Evolutionary conservation across 495 filamentous ascomycete species (phyloP).

Genomic region (Chaetomium tenue): DNA sequence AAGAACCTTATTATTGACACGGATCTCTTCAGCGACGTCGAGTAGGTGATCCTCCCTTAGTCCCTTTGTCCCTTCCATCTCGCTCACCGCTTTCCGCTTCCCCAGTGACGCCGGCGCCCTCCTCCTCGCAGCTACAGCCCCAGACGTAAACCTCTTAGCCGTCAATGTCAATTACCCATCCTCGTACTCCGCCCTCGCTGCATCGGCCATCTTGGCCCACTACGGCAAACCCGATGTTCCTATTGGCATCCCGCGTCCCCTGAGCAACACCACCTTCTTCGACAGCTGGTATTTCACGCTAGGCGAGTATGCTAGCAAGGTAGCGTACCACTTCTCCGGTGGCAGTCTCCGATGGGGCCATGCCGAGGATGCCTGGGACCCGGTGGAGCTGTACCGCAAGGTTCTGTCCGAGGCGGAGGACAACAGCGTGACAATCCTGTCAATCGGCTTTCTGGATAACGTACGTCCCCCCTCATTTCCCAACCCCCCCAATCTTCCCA

Average conservation of each 20-base stretch:
- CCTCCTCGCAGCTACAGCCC: slow-evolving; percentile 37
- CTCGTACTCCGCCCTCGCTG: slow-evolving; percentile 43
- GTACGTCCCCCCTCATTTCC: slow-evolving; percentile 17
- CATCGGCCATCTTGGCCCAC: slow-evolving; percentile 44
- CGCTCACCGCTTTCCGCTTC: background rate
- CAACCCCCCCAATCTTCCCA: too few species aligned
- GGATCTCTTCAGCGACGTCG: slow-evolving; percentile 47
- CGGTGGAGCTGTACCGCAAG: slow-evolving; percentile 46
- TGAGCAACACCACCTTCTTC: slow-evolving; percentile 46
- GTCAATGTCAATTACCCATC: slow-evolving; percentile 48
- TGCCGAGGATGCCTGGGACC: slow-evolving; percentile 43
- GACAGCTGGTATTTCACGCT: slow-evolving; percentile 37
- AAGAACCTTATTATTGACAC: slow-evolving; percentile 44
- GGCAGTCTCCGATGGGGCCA: slow-evolving; percentile 32
- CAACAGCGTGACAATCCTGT: slow-evolving; percentile 44
- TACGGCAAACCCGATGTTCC: slow-evolving; percentile 41
- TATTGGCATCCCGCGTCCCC: slow-evolving; percentile 41
- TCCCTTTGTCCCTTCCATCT: background rate
- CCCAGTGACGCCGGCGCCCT: slow-evolving; percentile 40
- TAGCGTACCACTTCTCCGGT: slow-evolving; percentile 42
- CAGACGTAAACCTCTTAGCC: slow-evolving; percentile 38
- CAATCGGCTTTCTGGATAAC: slow-evolving; percentile 47
- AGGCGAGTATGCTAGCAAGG: slow-evolving; percentile 40
- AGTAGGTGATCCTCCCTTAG: slow-evolving; percentile 24
- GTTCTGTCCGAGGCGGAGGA: slow-evolving; percentile 37